Evolutionary conservation across 1,284 basidiomycete species (phyloP), one percentile per base, ranked within the genome.

Genomic region (Paramarasmius palmivorus): DNA sequence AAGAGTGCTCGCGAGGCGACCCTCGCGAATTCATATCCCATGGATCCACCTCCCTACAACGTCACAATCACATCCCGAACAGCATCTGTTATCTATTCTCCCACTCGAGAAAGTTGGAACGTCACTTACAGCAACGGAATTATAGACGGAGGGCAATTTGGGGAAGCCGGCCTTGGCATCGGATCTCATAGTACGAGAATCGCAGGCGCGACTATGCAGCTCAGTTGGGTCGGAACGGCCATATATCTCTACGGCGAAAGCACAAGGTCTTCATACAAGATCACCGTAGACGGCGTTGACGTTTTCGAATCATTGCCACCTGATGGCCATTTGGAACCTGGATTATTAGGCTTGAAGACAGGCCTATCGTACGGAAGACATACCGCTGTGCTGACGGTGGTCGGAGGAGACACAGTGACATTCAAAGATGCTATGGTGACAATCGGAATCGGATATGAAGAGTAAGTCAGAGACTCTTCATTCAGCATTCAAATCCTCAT

Each of bases 101-200:
- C 48, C 3, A n/a, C 10, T 25, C 48, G 48, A n/a, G 55, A 59
- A 60, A 59, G 45, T 3, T 54, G 52, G 52, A 49, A 40, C n/a
- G 19, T 23, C 26, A 23, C 47, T 1, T 54, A 49, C 25, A 9
- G 36, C 2, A 37, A 35, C 17, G 46, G n/a, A n/a, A n/a, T 17
- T n/a, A 4, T 35, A 2, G 46, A 36, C 17, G 23, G 9, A n/a
- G 20, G 4, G 3, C 25, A 36, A 49, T 17, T 6, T 4, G 17
- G 25, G 3, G 3, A 4, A 15, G 15, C 9, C 17, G 52, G 52
- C 3, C 17, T 49, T 34, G 52, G 52, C 12, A 26, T 9, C 26
- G 26, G 20, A 19, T 34, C 9, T 23, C 52, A 54, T 34, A n/a
- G 36, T 14, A 54, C 52, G 3, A 49, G 35, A 8, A 23, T 23